Evolutionary conservation across 345 rosid genomes (phyloP).

Genomic region (Brassica nigra): DNA sequence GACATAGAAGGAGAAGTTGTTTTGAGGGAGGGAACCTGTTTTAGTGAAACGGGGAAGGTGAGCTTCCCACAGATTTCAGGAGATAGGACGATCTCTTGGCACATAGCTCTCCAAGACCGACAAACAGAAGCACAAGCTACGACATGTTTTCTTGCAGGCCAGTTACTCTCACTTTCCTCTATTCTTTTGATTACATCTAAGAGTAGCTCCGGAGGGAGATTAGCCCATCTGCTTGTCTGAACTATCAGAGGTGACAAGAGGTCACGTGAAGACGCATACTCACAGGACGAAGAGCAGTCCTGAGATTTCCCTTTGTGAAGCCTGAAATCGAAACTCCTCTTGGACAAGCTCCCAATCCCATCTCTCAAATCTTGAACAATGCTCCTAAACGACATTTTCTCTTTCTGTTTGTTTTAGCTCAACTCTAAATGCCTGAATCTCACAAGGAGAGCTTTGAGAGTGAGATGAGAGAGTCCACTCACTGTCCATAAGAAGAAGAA

Average conservation of each 20-base stretch:
- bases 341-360: slow-evolving; percentile 68
- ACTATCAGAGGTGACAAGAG: slow-evolving; percentile 45
- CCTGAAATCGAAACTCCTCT: slow-evolving; percentile 62
- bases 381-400: slow-evolving; percentile 61
- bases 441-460: slow-evolving; percentile 16
- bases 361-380: slow-evolving; percentile 71
- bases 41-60: slow-evolving; percentile 64
- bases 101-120: slow-evolving; percentile 65
- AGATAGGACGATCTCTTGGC: slow-evolving; percentile 61
- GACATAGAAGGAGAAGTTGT: neutral
- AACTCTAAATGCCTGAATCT: slow-evolving; percentile 9
- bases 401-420: neutral
- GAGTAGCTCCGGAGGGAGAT: slow-evolving; percentile 65
- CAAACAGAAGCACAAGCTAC: slow-evolving; percentile 74
- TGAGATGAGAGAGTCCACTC: slow-evolving; percentile 30
- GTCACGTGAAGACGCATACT: slow-evolving; percentile 46
- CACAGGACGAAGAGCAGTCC: slow-evolving; percentile 43
- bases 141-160: slow-evolving; percentile 64
- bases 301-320: slow-evolving; percentile 60
- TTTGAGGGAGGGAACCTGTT: slow-evolving; percentile 46
- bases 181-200: slow-evolving; percentile 60
- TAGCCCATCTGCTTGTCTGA: slow-evolving; percentile 68
- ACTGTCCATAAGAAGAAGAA: slow-evolving; percentile 31
- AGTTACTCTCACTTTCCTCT: slow-evolving; percentile 65
- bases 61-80: slow-evolving; percentile 74